Evolutionary conservation across 1,284 basidiomycete species (phyloP).

Genomic region (Rhodotorula sp.): DNA sequence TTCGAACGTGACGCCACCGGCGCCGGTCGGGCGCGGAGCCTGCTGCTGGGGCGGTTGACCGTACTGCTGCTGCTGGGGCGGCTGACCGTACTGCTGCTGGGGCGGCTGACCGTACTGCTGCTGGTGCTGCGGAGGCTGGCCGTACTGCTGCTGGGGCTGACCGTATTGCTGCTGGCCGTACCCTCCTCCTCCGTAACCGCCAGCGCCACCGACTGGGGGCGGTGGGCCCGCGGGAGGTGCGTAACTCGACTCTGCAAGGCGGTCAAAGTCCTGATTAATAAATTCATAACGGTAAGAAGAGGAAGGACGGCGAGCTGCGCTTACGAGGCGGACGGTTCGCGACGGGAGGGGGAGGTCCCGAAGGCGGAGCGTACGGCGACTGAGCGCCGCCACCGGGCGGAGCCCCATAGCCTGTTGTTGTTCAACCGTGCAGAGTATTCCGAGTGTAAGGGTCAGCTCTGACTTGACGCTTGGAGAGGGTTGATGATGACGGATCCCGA

Average conservation of each 20-base stretch:
- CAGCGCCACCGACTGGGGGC: background rate
- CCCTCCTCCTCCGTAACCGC: background rate
- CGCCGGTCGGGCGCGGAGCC: constrained; percentile 21
- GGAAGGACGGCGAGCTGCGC: background rate
- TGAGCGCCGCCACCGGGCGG: background rate
- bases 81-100: background rate
- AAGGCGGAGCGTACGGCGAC: constrained; percentile 10
- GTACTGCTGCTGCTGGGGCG: constrained; percentile 2
- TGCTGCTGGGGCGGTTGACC: background rate
- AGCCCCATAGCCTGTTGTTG: background rate
- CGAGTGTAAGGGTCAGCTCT: no score
- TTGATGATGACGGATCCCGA: no score
- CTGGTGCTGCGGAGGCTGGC: constrained; percentile 1
- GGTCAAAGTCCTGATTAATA: no score
- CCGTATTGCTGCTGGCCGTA: constrained; percentile 9
- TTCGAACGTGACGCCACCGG: constrained; percentile 6
- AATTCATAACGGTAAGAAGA: background rate
- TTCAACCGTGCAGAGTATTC: no score
- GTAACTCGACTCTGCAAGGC: background rate
- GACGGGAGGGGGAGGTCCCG: constrained; percentile 7
- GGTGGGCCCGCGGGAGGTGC: constrained; percentile 15
- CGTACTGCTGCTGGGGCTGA: background rate
- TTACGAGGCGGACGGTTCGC: background rate
- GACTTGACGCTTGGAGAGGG: no score
- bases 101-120: constrained; percentile 4